These are phyloP conservation scores for Solanum medicagineum DNA, from an alignment of 257 asterid species.

Conservation along the genomic window DNA sequence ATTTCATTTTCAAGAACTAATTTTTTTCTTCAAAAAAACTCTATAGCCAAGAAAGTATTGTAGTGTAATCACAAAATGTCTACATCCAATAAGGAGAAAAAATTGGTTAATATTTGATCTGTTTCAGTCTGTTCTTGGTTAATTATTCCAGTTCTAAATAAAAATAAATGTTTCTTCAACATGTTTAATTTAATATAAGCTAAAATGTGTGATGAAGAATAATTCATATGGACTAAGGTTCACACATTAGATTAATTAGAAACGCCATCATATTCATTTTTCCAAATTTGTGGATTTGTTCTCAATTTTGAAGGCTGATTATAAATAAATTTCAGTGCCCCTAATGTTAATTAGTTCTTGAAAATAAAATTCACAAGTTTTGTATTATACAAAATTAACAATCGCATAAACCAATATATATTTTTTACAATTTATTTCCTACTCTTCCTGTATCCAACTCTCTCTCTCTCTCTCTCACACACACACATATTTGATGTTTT, in stretches of 20 bases:
- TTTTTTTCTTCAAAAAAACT: not conserved
- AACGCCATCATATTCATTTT: not conserved
- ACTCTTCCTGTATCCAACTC: not conserved
- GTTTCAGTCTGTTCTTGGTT: not conserved
- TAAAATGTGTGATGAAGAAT: not conserved
- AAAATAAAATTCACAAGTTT: not conserved
- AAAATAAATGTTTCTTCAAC: not conserved
- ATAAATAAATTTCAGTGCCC: not conserved
- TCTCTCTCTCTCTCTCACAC: no score
- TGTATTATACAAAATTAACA: no score
- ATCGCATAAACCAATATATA: not conserved
- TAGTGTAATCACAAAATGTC: not conserved
- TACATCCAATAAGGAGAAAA: not conserved
- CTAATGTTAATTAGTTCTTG: not conserved
- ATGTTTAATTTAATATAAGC: not conserved
- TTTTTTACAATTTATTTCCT: not conserved
- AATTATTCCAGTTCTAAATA: not conserved
- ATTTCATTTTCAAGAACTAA: not conserved
- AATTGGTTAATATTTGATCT: not conserved
- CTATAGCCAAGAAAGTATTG: not conserved
- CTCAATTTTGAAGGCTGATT: not conserved
- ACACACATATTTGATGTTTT: not conserved
- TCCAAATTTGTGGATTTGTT: not conserved
- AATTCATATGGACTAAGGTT: not conserved
- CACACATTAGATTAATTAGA: not conserved